Conservation (phyloP, 2,329 filamentous ascomycete genomes). For the Pseudocercospora cruenta region DNA sequence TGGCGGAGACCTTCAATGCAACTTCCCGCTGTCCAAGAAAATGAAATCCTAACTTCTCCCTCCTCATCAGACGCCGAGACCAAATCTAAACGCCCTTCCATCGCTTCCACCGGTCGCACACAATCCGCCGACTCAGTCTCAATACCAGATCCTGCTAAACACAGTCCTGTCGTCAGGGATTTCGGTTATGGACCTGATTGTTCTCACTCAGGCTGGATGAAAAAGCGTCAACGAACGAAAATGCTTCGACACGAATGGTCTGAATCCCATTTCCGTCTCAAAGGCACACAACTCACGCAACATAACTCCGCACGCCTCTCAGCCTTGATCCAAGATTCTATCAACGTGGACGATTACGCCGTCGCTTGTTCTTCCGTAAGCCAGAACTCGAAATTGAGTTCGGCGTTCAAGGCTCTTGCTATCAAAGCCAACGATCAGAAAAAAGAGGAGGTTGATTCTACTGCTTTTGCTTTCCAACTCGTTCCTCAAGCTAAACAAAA, state of each 20-base stretch:
- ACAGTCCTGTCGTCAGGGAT: slow-evolving; percentile 35
- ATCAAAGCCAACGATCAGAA: slow-evolving; percentile 55
- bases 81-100: slow-evolving; percentile 46
- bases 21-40: slow-evolving; percentile 71
- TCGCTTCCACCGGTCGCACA: slow-evolving; percentile 26
- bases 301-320: slow-evolving; percentile 58
- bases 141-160: slow-evolving; percentile 36
- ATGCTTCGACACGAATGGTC: slow-evolving; percentile 93
- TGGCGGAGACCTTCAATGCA: slow-evolving; percentile 69
- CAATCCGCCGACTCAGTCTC: slow-evolving; percentile 29
- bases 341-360: slow-evolving; percentile 87
- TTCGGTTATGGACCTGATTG: slow-evolving; percentile 41
- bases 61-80: slow-evolving; percentile 25
- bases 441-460: slow-evolving; percentile 14
- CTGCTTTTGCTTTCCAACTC: slow-evolving; percentile 81
- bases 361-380: slow-evolving; percentile 80
- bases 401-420: slow-evolving; percentile 79
- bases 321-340: slow-evolving; percentile 73
- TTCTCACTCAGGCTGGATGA: slow-evolving; percentile 82
- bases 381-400: slow-evolving; percentile 77
- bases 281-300: slow-evolving; percentile 65
- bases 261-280: slow-evolving; percentile 86
- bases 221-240: slow-evolving; percentile 81
- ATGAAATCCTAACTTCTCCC: slow-evolving; percentile 33
- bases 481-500: slow-evolving; percentile 64